Conservation (phyloP, 768 basidiomycete species). For the Galerina sulciceps region DNA sequence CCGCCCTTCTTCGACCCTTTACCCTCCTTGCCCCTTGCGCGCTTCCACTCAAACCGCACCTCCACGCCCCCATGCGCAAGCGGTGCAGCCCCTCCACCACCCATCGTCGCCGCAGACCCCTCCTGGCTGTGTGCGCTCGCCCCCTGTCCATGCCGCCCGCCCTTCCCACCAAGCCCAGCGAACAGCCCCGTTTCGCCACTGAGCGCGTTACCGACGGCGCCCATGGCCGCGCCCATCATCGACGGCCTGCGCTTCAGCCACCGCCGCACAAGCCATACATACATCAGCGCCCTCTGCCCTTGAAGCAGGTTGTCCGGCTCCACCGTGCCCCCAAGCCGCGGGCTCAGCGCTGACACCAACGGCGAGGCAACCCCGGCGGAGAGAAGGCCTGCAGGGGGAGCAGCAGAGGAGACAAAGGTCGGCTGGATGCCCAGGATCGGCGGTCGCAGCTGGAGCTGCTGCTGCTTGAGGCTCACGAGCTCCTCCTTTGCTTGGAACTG, state of each 20-base stretch:
- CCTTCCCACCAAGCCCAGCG: slow-evolving; percentile 14
- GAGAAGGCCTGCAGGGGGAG: slow-evolving; percentile 31
- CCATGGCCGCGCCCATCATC: slow-evolving; percentile 44
- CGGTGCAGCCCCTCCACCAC: slow-evolving; percentile 9
- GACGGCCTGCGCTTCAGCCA: slow-evolving; percentile 67
- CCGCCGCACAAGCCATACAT: slow-evolving; percentile 76
- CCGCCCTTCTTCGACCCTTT: slow-evolving; percentile 25
- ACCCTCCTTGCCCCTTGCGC: slow-evolving; percentile 44
- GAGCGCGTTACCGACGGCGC: slow-evolving; percentile 39
- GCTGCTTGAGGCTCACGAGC: slow-evolving; percentile 27
- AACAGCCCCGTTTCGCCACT: slow-evolving; percentile 40
- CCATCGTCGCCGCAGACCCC: slow-evolving; percentile 12
- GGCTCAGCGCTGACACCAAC: slow-evolving; percentile 22
- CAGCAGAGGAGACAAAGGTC: slow-evolving; percentile 53
- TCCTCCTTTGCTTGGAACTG: slow-evolving; percentile 14
- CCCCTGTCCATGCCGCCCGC: slow-evolving; percentile 20
- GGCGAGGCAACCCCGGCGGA: slow-evolving; percentile 29
- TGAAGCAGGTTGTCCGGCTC: slow-evolving; percentile 24
- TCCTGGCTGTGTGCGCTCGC: slow-evolving; percentile 18
- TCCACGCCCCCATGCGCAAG: slow-evolving; percentile 53
- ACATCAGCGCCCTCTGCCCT: slow-evolving; percentile 50
- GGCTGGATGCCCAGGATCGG: slow-evolving; percentile 71
- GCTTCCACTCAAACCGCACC: slow-evolving; percentile 81
- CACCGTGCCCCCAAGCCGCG: slow-evolving; percentile 15
- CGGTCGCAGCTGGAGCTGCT: slow-evolving; percentile 36